Evolutionary conservation across 2,329 filamentous ascomycete species (phyloP).

Genomic region (Sporothrix pseudoabietina): DNA sequence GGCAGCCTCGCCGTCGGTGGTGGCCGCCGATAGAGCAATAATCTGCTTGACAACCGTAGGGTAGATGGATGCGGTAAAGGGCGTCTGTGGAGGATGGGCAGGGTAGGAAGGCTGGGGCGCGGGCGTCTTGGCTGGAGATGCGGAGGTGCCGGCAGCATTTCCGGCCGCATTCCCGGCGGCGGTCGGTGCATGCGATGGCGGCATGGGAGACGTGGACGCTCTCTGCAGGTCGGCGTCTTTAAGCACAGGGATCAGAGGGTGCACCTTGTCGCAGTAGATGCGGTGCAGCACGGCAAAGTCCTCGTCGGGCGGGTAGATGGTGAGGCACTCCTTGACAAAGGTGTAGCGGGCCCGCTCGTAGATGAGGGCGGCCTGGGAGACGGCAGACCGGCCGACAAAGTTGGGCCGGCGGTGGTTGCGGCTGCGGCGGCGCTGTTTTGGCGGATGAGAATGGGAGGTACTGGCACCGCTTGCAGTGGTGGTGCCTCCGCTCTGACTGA

Average conservation of each 20-base stretch:
- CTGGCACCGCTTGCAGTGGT: not conserved
- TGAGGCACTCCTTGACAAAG: conserved; percentile 46
- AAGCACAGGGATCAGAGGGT: conserved; percentile 58
- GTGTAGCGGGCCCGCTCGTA: conserved; percentile 34
- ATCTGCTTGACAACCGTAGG: conserved; percentile 55
- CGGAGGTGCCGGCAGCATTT: not conserved
- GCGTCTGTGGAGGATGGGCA: not conserved
- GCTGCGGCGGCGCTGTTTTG: not conserved
- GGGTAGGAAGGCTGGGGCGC: not conserved
- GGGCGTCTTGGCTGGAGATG: not conserved
- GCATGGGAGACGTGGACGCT: not conserved
- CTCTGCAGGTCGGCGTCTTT: conserved; percentile 40
- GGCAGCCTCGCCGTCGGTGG: conserved; percentile 49
- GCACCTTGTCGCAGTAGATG: conserved; percentile 55
- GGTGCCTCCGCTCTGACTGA: not conserved
- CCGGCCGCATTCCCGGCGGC: not conserved
- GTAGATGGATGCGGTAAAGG: conserved; percentile 41
- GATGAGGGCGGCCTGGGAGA: conserved; percentile 28
- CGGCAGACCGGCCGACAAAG: conserved; percentile 4
- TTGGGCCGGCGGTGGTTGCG: not conserved
- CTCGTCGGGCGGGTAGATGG: conserved; percentile 50
- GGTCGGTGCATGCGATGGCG: not conserved
- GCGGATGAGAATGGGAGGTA: not conserved
- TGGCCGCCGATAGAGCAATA: conserved; percentile 56
- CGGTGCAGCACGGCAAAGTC: conserved; percentile 51